Percentiles rank a stretch among this genome's conserved stretches.
These are phyloP conservation scores for Podaxis sp. DNA, from an alignment of 768 basidiomycete genomes.

Conservation along the genomic window DNA sequence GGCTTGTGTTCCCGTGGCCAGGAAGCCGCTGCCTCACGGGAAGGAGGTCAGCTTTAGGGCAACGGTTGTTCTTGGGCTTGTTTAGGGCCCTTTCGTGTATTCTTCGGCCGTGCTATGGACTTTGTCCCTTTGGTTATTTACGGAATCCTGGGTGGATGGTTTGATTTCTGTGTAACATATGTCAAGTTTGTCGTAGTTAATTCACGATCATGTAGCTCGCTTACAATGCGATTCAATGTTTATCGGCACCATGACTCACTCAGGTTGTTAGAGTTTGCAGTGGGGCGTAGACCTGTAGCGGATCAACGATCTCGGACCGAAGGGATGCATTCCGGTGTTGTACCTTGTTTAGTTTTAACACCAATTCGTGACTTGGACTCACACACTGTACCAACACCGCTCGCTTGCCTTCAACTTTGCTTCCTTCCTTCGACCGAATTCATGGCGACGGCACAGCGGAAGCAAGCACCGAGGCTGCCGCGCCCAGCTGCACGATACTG, in stretches of 20 bases:
- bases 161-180: neutral
- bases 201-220: neutral
- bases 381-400: neutral
- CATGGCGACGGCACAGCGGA: slow-evolving; percentile 37
- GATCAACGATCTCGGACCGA: neutral
- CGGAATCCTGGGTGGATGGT: neutral
- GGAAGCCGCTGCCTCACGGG: slow-evolving; percentile 19
- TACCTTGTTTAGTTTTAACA: slow-evolving; percentile 3
- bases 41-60: slow-evolving; percentile 68
- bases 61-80: slow-evolving; percentile 73
- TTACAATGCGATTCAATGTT: neutral
- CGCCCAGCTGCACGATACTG: slow-evolving; percentile 82
- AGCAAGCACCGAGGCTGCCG: slow-evolving; percentile 75
- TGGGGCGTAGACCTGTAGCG: neutral
- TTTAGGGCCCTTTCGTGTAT: slow-evolving; percentile 28
- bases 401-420: neutral
- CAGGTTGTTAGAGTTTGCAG: neutral
- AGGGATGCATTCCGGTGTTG: slow-evolving; percentile 1
- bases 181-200: neutral
- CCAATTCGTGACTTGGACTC: neutral
- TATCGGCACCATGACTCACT: neutral
- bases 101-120: neutral
- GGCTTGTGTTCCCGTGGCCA: slow-evolving; percentile 12
- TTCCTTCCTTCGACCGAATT: neutral
- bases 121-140: neutral